phyloP scores from a whole-genome alignment of 495 filamentous ascomycete genomes.

The Penicillium taxi region DNA sequence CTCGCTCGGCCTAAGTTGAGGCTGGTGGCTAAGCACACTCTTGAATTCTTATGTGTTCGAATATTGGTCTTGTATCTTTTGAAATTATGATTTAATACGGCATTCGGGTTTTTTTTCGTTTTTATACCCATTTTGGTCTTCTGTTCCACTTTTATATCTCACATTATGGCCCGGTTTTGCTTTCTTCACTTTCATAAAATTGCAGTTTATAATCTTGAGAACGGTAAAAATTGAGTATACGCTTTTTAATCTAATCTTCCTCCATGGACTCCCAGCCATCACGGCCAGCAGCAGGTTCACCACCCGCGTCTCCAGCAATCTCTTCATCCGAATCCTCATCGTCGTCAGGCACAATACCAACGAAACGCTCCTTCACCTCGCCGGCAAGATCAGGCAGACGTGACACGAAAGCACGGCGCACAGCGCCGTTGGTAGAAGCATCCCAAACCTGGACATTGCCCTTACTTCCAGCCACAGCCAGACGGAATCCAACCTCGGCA shows the following conservation, averaged over 20 bases:
- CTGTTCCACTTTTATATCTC: too few species aligned
- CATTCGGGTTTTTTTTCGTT: too few species aligned
- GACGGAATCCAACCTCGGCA: slow-evolving; percentile 75
- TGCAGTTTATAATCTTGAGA: too few species aligned
- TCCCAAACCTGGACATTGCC: slow-evolving; percentile 94
- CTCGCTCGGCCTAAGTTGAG: too few species aligned
- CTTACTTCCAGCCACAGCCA: slow-evolving; percentile 93
- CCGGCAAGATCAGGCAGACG: slow-evolving; percentile 51
- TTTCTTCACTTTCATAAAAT: too few species aligned
- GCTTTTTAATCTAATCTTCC: slow-evolving; percentile 62
- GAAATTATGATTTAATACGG: too few species aligned
- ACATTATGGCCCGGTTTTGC: too few species aligned
- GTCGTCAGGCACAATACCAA: slow-evolving; percentile 59
- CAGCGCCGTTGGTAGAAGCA: slow-evolving; percentile 84
- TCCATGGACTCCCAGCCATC: slow-evolving; percentile 89
- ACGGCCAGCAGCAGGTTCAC: slow-evolving; percentile 27
- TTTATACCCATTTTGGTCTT: too few species aligned
- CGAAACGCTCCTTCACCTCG: slow-evolving; percentile 67
- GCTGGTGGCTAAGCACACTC: too few species aligned
- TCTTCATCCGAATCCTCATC: slow-evolving; percentile 60
- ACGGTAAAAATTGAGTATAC: too few species aligned
- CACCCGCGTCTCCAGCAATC: slow-evolving; percentile 48
- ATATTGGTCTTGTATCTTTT: too few species aligned
- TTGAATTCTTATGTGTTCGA: too few species aligned
- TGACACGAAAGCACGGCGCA: slow-evolving; percentile 77